Conservation (phyloP, 768 basidiomycete species). For the Coprinopsis marcescibilis region DNA sequence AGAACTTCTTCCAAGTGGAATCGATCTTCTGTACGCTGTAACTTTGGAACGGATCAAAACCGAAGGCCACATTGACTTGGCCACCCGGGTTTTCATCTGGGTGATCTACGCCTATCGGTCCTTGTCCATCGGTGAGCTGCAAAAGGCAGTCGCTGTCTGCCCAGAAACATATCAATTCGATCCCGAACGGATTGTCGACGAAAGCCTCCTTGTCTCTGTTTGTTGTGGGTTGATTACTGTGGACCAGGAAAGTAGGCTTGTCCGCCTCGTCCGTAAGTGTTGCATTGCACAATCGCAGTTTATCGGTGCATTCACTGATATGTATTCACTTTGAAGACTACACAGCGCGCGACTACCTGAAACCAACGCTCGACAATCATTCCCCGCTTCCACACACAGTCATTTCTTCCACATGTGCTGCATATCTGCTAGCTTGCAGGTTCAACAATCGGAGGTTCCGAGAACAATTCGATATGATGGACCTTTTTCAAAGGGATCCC, state of each 20-base stretch:
- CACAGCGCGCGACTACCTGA: not conserved
- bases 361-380: too few species aligned
- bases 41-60: not conserved
- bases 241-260: not conserved
- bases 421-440: too few species aligned
- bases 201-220: not conserved
- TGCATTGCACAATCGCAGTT: not conserved
- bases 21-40: not conserved
- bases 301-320: not conserved
- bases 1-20: not conserved
- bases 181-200: not conserved
- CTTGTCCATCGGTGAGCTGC: not conserved
- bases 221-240: not conserved
- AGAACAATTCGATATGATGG: too few species aligned
- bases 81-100: not conserved
- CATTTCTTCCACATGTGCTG: too few species aligned
- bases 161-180: not conserved
- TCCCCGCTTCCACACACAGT: too few species aligned
- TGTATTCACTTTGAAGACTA: not conserved
- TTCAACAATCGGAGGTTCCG: too few species aligned
- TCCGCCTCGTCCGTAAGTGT: not conserved
- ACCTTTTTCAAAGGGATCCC: too few species aligned
- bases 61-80: not conserved
- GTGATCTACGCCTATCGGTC: not conserved
- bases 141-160: not conserved